Base-by-base conservation (phyloP, 768 basidiomycete genomes). In the Tulasnella sp. region DNA sequence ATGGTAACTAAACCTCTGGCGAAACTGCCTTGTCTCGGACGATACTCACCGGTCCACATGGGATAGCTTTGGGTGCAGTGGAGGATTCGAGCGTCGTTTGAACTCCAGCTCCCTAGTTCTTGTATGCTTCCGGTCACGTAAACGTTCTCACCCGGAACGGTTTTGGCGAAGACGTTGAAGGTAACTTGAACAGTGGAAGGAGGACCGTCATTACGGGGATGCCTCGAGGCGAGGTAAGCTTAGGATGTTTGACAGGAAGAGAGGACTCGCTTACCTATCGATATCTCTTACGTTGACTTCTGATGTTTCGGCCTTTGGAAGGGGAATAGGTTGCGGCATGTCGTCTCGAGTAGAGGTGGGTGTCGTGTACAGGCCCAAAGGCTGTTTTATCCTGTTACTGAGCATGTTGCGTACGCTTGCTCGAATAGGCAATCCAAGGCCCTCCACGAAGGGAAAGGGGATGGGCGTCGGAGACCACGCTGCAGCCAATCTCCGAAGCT, bases 61-160 rank as follows among this genome's bases (percentile, higher is more conserved):
- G 90, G 89, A 78, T 90, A 90, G 62, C 83, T 81, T 36, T 81
- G 83, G 11, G 85, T 68, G 17, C 85, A 86, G 73, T 91, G 78
- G 32, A 68, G 67, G 41, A 90, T 75, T 16, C 89, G 88, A 73
- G 82, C 83, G 42, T 82, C 82, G 36, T 87, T 82, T 4, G 52
- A 29, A n/a, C 83, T 85, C 90, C 90, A 91, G 77, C 83, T 82
- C 75, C 82, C 74, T 52, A 92, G 81, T 36, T 82, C 83, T 69
- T 81, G 81, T 62, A 88, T 80, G 5, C 85, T 88, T 0, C 91
- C 90, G 39, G 85, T 83, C 41, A 92, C 76, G 79, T 84, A 89
- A 73, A 92, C 87, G 77, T 84, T 89, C 78, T 92, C 90, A 73
- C 89, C 89, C 17, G 78, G 80, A 26, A 81, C 78, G 3, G 90